Conservation (phyloP, 768 basidiomycete species). For the Hortiboletus flavorubellus region DNA sequence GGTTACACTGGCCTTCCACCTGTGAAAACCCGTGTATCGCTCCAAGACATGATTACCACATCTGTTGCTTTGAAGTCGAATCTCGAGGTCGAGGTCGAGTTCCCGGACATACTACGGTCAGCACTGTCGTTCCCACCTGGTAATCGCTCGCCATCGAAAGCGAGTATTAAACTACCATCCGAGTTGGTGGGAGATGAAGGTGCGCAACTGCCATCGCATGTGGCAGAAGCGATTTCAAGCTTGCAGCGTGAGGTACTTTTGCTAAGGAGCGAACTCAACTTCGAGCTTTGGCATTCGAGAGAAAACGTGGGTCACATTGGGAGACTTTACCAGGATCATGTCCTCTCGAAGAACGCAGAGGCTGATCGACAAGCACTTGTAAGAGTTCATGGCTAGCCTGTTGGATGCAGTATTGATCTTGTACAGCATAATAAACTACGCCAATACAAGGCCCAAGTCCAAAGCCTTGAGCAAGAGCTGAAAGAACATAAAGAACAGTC, state of each 20-base stretch:
- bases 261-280: constrained; percentile 78
- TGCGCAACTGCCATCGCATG: constrained; percentile 40
- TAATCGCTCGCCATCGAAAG: constrained; percentile 27
- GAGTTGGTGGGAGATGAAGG: constrained; percentile 16
- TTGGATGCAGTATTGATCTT: constrained; percentile 5
- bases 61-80: constrained; percentile 74
- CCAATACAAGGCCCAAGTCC: constrained; percentile 69
- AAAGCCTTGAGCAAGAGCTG: constrained; percentile 63
- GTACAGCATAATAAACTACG: constrained; percentile 77
- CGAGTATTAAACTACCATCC: constrained; percentile 11
- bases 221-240: constrained; percentile 62
- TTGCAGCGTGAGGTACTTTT: constrained; percentile 76
- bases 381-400: constrained; percentile 23
- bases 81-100: constrained; percentile 56
- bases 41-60: constrained; percentile 73
- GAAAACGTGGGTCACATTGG: constrained; percentile 82
- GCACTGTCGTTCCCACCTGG: constrained; percentile 39
- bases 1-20: constrained; percentile 36
- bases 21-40: constrained; percentile 43
- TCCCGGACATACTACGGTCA: constrained; percentile 52
- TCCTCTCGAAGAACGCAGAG: constrained; percentile 71
- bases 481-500: constrained; percentile 73
- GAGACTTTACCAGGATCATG: constrained; percentile 70
- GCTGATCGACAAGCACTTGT: constrained; percentile 81
- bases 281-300: constrained; percentile 79